Evolutionary conservation across 176 grass and related monocot species (phyloP), one percentile per base, ranked within the genome.

Genomic region (Aegilops tauschii): DNA sequence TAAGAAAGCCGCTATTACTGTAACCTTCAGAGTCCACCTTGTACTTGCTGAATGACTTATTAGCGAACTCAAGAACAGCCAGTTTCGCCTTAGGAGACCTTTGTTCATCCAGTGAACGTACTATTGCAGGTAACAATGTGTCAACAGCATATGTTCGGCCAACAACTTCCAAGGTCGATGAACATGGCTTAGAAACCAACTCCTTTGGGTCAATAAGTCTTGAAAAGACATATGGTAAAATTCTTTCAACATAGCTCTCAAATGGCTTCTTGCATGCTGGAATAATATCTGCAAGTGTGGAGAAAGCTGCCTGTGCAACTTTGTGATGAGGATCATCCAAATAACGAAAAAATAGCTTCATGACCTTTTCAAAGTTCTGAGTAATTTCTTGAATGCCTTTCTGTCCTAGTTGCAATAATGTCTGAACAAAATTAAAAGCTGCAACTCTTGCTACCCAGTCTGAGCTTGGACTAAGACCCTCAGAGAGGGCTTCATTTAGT

Each of bases 301-400:
- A 91, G 58, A 97, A 90, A 87, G 87, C 89, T 50, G 95, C 93
- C 77, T 95, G 92, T 44, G 95, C 90, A 85, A 97, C 92, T 88
- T 97, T 97, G 42, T 97, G 91, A 92, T 97, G 95, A 77, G 95
- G 85, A 93, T 97, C 95, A 61, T 97, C 95, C 90, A 97, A 91
- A 86, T 95, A 86, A 74, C 85, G 84, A 72, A 95, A 93, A 88
- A 95, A 95, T 69, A 97, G 69, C 77, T 92, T 97, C 93, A 97
- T 93, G 59, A 97, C 85, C 80, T 97, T 97, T 78, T 95, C 95
- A 86, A 97, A 95, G 85, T 87, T 93, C 80, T 93, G 93, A 21
- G 83, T 90, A 82, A 97, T 87, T 85, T 97, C 95, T 87, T 95
- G 89, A 76, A 95, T 88, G 65, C 93, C 93, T 88, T 90, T 97